phyloP scores from a whole-genome alignment of 2,329 filamentous ascomycete species.

The Kalmusia sp. region DNA sequence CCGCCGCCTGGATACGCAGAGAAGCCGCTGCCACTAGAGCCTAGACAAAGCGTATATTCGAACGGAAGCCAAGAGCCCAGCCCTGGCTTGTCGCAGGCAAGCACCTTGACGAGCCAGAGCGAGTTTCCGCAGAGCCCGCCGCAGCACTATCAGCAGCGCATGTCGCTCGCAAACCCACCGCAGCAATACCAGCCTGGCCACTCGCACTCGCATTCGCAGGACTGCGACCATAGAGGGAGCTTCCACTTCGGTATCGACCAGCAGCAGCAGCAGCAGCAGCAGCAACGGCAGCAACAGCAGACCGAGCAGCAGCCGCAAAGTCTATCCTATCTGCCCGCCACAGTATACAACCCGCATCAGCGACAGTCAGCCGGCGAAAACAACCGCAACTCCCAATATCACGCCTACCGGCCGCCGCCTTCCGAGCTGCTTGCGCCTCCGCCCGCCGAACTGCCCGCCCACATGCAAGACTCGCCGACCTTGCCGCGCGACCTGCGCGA shows the following conservation, averaged over 20 bases:
- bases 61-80: slow-evolving; percentile 18
- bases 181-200: neutral
- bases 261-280: neutral
- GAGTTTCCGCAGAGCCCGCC: slow-evolving; percentile 14
- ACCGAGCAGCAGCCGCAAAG: neutral
- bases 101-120: slow-evolving; percentile 15
- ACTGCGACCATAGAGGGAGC: slow-evolving; percentile 4
- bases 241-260: neutral
- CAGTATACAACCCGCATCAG: slow-evolving; percentile 6
- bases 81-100: slow-evolving; percentile 17
- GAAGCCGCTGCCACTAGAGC: neutral
- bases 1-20: slow-evolving; percentile 34
- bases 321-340: slow-evolving; percentile 16
- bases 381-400: slow-evolving; percentile 3
- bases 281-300: neutral
- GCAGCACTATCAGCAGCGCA: slow-evolving; percentile 1
- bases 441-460: slow-evolving; percentile 14
- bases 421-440: slow-evolving; percentile 10
- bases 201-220: slow-evolving; percentile 6
- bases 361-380: neutral
- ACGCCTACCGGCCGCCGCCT: slow-evolving; percentile 6
- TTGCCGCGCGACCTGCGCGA: slow-evolving; percentile 9
- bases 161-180: too few relatives aligned
- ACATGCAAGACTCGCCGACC: slow-evolving; percentile 15
- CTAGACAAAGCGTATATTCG: slow-evolving; percentile 16